phyloP scores from a whole-genome alignment of 768 basidiomycete species.

The Heimioporus sp. region DNA sequence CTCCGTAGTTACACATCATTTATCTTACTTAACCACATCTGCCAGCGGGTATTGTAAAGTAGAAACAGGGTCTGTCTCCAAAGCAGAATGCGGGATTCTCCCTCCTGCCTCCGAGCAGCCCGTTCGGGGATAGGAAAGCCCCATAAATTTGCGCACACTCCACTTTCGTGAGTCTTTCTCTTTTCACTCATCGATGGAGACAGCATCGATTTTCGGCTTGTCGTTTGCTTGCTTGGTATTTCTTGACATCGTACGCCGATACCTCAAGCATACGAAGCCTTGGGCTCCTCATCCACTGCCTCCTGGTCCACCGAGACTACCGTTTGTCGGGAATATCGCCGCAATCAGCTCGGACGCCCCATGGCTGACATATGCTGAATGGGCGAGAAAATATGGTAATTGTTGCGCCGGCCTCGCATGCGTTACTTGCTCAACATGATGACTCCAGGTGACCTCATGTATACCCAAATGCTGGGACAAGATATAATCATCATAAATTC shows the following conservation, averaged over 20 bases:
- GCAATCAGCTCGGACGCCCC: conserved; percentile 30
- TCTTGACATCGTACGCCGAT: conserved; percentile 7
- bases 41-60: no score
- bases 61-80: no score
- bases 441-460: conserved; percentile 43
- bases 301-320: conserved; percentile 38
- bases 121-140: no score
- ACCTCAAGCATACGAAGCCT: conserved; percentile 1
- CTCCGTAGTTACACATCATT: no score
- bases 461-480: conserved; percentile 45
- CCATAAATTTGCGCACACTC: no score
- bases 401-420: neutral
- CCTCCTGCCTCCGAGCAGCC: no score
- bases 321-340: conserved; percentile 38
- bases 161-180: no score
- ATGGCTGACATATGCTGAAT: conserved; percentile 38
- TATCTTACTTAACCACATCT: no score
- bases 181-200: conserved; percentile 5
- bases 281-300: conserved; percentile 21
- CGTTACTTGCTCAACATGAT: neutral
- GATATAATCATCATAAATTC: conserved; percentile 47
- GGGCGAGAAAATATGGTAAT: conserved; percentile 36
- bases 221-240: conserved; percentile 5
- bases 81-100: no score
- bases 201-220: conserved; percentile 1